Base-by-base conservation (phyloP, 1,139 yeast species). In the Kodamaea fungicola region DNA sequence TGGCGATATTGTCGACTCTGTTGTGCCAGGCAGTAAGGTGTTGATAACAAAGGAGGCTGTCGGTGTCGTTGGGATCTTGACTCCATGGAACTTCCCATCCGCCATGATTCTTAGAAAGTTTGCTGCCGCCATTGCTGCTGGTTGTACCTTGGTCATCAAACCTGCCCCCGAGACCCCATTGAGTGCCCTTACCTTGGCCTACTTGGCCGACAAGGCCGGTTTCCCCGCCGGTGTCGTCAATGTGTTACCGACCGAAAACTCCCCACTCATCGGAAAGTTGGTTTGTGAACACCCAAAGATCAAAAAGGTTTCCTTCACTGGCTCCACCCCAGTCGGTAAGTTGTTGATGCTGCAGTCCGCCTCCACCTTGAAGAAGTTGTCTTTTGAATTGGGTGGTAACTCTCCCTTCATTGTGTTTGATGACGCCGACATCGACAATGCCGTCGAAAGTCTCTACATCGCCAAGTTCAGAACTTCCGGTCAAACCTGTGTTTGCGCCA, bases 81-180 rank as follows among this genome's bases (percentile, higher is more conserved):
- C 96, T 4, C 97, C 97, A 12, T 90, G 97, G 97, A 90, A 90
- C 61, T 90, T 90, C 66, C 97, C 97, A 12, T 71, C 83, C 37
- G 95, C 96, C 5, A 90, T 90, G 97, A 86, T 90, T 44, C 79
- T 96, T 2, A 74, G 97, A 50, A 90, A 90, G 60, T 74, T 85
- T 35, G 96, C 88, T 22, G 96, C 97, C 22, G 96, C 96, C 1
- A 54, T 88, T 13, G 96, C 97, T 12, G 90, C 94, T 7, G 97
- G 97, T 2, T 90, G 97, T 62, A 83, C 97, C 1, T 71, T 87
- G 3, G 90, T 90, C 8, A 71, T 90, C 42, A 90, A 89, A 62
- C 97, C 97, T 3, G 97, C 95, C 28, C 68, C 81, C 4, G 95
- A 86, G 55, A 90, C 97, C 7, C 97, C 97, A 12, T 68, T 83